Conservation (phyloP, 2,329 filamentous ascomycete genomes). For the Hirsutella thompsonii region DNA sequence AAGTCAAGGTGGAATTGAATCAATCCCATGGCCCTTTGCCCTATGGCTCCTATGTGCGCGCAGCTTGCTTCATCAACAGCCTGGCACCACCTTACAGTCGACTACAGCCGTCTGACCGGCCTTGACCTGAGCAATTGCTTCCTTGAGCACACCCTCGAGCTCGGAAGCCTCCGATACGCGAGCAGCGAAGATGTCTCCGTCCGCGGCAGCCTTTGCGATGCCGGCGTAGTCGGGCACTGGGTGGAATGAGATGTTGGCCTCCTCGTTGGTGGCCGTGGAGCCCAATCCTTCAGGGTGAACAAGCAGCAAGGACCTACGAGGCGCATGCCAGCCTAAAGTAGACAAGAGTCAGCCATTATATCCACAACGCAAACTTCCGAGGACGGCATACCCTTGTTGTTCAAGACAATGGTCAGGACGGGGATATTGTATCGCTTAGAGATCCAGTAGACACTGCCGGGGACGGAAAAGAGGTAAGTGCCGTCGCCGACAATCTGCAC, state of each 20-base stretch:
- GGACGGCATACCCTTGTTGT: conserved; percentile 34
- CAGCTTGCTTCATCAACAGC: conserved; percentile 26
- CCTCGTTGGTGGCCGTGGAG: conserved; percentile 42
- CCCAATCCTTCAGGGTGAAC: conserved; percentile 46
- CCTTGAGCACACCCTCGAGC: conserved; percentile 31
- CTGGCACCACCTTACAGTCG: conserved; percentile 35
- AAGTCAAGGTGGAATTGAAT: too few relatives aligned
- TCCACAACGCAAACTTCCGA: too few relatives aligned
- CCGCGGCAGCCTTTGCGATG: conserved; percentile 46
- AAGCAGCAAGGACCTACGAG: conserved; percentile 39
- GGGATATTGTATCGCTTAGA: conserved; percentile 39
- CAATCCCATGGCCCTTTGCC: too few relatives aligned
- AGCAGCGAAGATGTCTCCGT: conserved; percentile 37
- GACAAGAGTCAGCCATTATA: conserved; percentile 4
- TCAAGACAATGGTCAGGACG: conserved; percentile 40
- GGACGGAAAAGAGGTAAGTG: conserved; percentile 42
- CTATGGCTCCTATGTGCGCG: too few relatives aligned
- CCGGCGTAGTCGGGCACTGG: conserved; percentile 46
- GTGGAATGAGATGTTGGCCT: conserved; percentile 48
- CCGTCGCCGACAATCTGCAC: conserved; percentile 45
- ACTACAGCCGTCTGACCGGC: conserved; percentile 38
- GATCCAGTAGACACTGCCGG: conserved; percentile 44
- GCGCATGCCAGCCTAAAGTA: conserved; percentile 43
- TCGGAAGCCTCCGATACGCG: conserved; percentile 31
- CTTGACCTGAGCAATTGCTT: conserved; percentile 38